Evolutionary conservation across 768 basidiomycete species (phyloP).

Genomic region (Trametes gibbosa): DNA sequence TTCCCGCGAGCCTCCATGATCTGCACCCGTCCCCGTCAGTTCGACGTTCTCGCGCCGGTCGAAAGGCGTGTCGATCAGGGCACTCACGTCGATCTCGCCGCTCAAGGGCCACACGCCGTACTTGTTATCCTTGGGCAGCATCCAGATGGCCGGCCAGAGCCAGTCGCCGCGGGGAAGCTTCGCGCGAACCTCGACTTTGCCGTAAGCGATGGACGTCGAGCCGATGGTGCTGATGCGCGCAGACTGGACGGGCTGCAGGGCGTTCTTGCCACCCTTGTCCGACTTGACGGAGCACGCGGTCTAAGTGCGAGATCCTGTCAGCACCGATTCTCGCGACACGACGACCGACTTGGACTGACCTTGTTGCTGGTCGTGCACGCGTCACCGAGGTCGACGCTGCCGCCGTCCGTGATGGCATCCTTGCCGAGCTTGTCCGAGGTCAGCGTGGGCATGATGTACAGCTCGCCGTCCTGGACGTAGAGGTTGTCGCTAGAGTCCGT

Average conservation of each 20-base stretch:
- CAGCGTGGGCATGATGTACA: conserved; percentile 61
- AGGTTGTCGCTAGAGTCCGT: conserved; percentile 39
- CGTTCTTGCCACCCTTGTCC: conserved; percentile 30
- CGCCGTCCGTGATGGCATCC: conserved; percentile 33
- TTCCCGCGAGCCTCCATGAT: conserved; percentile 56
- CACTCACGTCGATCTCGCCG: conserved; percentile 60
- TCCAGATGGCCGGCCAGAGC: conserved; percentile 45
- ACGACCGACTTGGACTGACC: conserved; percentile 1
- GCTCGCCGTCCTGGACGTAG: conserved; percentile 45
- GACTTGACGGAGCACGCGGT: conserved; percentile 44
- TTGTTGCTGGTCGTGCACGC: conserved; percentile 21
- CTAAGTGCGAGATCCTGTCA: conserved; percentile 19
- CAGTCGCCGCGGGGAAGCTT: conserved; percentile 45
- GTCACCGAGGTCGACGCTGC: conserved; percentile 18
- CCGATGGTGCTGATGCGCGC: conserved; percentile 53
- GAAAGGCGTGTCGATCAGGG: background rate
- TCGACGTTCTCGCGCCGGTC: background rate
- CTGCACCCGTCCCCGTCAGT: conserved; percentile 26
- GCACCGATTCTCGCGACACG: background rate
- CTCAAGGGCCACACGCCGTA: conserved; percentile 54
- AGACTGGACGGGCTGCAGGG: conserved; percentile 53
- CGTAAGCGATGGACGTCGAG: conserved; percentile 48
- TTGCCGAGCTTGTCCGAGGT: conserved; percentile 49
- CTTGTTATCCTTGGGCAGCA: conserved; percentile 43
- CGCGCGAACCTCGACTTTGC: conserved; percentile 54